A percentile compares a stretch with the other conserved stretches of the same genome.
These are phyloP conservation scores for Helicocarpus griseus DNA, from an alignment of 2,329 filamentous ascomycete genomes.

Conservation along the genomic window DNA sequence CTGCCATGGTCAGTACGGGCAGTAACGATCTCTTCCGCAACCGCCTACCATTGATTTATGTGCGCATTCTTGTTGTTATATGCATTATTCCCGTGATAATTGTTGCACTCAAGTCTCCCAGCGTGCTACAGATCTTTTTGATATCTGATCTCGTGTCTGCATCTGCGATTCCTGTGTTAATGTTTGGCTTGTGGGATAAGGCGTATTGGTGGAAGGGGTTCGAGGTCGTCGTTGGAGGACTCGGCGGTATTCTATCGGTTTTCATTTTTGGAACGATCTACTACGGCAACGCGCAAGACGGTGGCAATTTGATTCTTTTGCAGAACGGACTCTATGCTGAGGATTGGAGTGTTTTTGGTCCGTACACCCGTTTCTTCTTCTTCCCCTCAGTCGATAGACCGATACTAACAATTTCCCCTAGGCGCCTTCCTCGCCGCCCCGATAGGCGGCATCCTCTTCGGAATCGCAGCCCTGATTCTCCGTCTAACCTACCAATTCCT, in stretches of 20 bases:
- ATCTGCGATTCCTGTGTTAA: conserved; percentile 62
- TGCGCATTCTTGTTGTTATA: conserved; percentile 59
- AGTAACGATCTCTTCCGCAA: conserved; percentile 82
- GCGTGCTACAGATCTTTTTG: conserved; percentile 15
- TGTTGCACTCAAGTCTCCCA: conserved; percentile 15
- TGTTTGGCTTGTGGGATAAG: conserved; percentile 58
- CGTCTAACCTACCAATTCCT: conserved; percentile 52
- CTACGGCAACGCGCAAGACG: conserved; percentile 56
- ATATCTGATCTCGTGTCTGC: conserved; percentile 54
- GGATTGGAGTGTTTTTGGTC: conserved; percentile 72
- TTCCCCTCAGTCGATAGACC: neutral
- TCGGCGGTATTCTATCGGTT: conserved; percentile 68
- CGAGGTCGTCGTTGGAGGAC: conserved; percentile 67
- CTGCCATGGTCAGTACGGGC: conserved; percentile 73
- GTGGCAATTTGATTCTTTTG: conserved; percentile 60
- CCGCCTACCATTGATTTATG: conserved; percentile 63
- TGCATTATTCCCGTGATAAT: conserved; percentile 62
- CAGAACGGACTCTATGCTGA: conserved; percentile 63
- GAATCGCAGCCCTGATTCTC: conserved; percentile 50
- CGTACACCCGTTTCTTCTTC: conserved; percentile 2
- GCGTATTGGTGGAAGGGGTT: conserved; percentile 68
- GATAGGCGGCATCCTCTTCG: conserved; percentile 64
- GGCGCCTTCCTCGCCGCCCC: conserved; percentile 69
- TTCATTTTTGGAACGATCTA: conserved; percentile 75
- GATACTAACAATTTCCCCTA: conserved; percentile 12